A percentile compares a stretch with the other conserved stretches of the same genome.
These are phyloP conservation scores for Nelumbo lutea DNA, from an alignment of 164 flowering plant genomes.

Conservation along the genomic window DNA sequence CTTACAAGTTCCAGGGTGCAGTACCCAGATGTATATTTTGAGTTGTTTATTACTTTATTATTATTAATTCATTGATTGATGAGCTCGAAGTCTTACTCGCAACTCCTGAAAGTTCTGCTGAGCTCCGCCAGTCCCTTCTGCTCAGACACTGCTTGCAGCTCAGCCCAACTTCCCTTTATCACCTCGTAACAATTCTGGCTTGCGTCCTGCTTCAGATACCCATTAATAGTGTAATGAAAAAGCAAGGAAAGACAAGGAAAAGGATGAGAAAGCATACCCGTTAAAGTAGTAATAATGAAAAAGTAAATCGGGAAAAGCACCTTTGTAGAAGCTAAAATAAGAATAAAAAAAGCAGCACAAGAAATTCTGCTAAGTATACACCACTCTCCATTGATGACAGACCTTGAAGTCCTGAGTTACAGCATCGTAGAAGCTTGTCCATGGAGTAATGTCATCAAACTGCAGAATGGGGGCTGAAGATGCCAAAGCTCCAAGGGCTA, in stretches of 20 bases:
- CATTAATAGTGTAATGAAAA: too few relatives aligned
- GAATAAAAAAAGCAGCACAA: not conserved
- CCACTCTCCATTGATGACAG: not conserved
- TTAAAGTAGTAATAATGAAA: not conserved
- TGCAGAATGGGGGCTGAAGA: slow-evolving; percentile 58
- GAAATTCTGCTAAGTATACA: too few relatives aligned
- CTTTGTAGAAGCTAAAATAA: not conserved
- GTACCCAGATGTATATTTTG: too few relatives aligned
- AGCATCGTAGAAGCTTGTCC: slow-evolving; percentile 55
- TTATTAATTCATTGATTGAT: too few relatives aligned
- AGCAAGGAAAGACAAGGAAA: not conserved
- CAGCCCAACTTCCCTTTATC: slow-evolving; percentile 55
- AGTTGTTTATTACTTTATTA: too few relatives aligned
- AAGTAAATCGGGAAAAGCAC: not conserved
- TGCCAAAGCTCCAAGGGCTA: slow-evolving; percentile 55
- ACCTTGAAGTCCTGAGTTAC: slow-evolving; percentile 59
- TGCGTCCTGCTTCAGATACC: slow-evolving; percentile 30
- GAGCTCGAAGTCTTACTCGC: slow-evolving; percentile 34
- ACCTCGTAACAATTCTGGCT: slow-evolving; percentile 53
- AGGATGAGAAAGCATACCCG: not conserved
- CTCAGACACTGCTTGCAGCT: slow-evolving; percentile 32
- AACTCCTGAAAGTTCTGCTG: slow-evolving; percentile 40
- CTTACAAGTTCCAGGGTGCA: too few relatives aligned
- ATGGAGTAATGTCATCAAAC: slow-evolving; percentile 45
- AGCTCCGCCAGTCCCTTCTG: slow-evolving; percentile 30